Evolutionary conservation across 1,139 yeast genomes (phyloP).

Genomic region (Yamadazyma buinensis): DNA sequence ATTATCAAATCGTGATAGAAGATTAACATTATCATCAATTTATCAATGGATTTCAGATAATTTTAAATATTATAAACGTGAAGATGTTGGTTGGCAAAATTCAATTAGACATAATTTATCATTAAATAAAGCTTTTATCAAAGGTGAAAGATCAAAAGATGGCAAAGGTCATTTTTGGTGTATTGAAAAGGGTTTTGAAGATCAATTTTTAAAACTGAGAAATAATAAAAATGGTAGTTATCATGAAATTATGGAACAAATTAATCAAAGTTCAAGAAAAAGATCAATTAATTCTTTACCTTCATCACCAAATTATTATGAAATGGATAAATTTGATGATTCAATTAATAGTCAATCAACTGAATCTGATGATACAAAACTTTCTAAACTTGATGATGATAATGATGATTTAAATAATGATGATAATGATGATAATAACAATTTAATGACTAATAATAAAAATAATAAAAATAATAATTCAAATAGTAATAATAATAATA

Average conservation of each 20-base stretch:
- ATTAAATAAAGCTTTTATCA: slow-evolving; percentile 80
- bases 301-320: slow-evolving; percentile 29
- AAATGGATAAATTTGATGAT: slow-evolving; percentile 3
- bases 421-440: background rate
- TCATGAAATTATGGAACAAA: slow-evolving; percentile 46
- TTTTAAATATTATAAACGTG: slow-evolving; percentile 76
- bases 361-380: slow-evolving; percentile 4
- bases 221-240: slow-evolving; percentile 43
- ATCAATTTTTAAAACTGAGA: slow-evolving; percentile 70
- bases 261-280: slow-evolving; percentile 15
- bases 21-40: slow-evolving; percentile 84
- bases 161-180: slow-evolving; percentile 99
- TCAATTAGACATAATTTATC: slow-evolving; percentile 85
- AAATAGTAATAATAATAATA: slow-evolving; percentile 12
- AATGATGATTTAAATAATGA: slow-evolving; percentile 11
- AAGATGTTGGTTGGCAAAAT: slow-evolving; percentile 94
- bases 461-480: slow-evolving; percentile 3
- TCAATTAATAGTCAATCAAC: slow-evolving; percentile 6
- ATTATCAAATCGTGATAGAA: slow-evolving; percentile 73
- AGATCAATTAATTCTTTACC: slow-evolving; percentile 27
- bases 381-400: background rate
- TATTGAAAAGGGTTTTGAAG: slow-evolving; percentile 78
- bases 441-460: background rate
- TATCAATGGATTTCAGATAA: slow-evolving; percentile 91
- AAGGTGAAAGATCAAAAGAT: slow-evolving; percentile 88